These are phyloP conservation scores for Colletotrichum sp. DNA, from an alignment of 2,329 filamentous ascomycete genomes.

Conservation along the genomic window DNA sequence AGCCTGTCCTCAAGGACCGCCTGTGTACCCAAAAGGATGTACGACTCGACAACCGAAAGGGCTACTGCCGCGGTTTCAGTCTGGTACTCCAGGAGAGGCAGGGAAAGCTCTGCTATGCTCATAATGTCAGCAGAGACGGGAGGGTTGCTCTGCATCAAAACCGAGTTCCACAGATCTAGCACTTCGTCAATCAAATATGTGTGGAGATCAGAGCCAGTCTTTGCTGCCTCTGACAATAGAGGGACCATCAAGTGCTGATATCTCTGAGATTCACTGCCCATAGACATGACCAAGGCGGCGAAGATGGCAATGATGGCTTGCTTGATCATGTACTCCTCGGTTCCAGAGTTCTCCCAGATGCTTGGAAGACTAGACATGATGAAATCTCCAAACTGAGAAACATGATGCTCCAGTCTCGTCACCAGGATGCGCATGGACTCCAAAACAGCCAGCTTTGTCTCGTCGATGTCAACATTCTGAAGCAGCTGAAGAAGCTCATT, in stretches of 20 bases:
- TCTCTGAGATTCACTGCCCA: conserved; percentile 77
- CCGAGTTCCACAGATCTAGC: conserved; percentile 84
- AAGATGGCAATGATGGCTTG: conserved; percentile 90
- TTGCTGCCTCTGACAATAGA: conserved; percentile 79
- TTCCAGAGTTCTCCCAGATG: conserved; percentile 82
- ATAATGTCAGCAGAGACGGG: conserved; percentile 68
- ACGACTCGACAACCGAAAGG: conserved; percentile 71
- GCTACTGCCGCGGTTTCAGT: conserved; percentile 67
- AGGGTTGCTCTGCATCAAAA: conserved; percentile 69
- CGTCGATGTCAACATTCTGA: conserved; percentile 78
- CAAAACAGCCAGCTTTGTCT: conserved; percentile 89
- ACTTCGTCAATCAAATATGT: conserved; percentile 91
- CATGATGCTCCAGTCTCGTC: conserved; percentile 78
- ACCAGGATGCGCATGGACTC: conserved; percentile 86
- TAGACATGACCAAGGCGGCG: conserved; percentile 81
- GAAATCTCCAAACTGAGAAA: conserved; percentile 72
- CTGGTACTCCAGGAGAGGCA: conserved; percentile 71
- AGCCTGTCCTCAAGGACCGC: conserved; percentile 64
- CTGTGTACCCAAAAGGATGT: conserved; percentile 73
- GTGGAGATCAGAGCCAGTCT: conserved; percentile 75
- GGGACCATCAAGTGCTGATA: conserved; percentile 85
- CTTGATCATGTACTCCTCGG: conserved; percentile 89
- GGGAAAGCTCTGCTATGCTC: conserved; percentile 63
- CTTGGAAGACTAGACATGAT: conserved; percentile 81
- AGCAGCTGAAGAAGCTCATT: conserved; percentile 78